Base-by-base conservation (phyloP, 768 basidiomycete species). In the Termitomyces sp. region DNA sequence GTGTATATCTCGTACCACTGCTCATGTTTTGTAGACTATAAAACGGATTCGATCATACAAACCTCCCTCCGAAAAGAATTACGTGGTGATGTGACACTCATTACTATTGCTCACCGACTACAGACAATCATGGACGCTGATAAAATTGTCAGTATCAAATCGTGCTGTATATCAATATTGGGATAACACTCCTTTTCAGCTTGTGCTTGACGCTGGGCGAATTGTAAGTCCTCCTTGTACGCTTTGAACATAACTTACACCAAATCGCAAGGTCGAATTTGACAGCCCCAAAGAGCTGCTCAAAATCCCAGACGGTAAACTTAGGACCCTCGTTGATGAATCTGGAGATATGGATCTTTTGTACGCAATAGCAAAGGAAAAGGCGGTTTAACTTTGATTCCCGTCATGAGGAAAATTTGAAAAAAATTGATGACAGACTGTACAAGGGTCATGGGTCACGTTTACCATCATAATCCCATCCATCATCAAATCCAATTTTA, bases 21-120 rank as follows among this genome's bases (percentile, higher is more conserved):
- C 53, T 52, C n/a, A 43, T 37, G 14, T 47, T 54, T 45, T 47
- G n/a, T 32, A 76, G 86, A 88, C 68, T 81, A 83, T 63, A 78
- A 81, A 59, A 89, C 88, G 17, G 89, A 91, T 66, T 73, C 83
- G 7, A 81, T 87, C 67, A 89, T 91, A 57, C 89, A 91, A 68
- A 76, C 79, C 37, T 86, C 88, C 2, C 86, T 92, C 56, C 80
- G 89, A 25, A 77, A 81, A 60, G 84, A 88, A 68, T 83, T 91
- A 65, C 77, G 76, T 31, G 74, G 81, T 40, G 85, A 85, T 61
- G 77, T 87, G 8, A 87, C 86, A 4, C 70, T 88, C 34, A 74
- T 89, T 36, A 86, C 85, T 6, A 84, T 92, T 49, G 89, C 91
- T 6, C 91, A 91, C 74, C 76, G 87, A 45, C 76, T 89, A 10